Evolutionary conservation across 129 eudicot genomes (phyloP).

Genomic region (Artemisia annua): DNA sequence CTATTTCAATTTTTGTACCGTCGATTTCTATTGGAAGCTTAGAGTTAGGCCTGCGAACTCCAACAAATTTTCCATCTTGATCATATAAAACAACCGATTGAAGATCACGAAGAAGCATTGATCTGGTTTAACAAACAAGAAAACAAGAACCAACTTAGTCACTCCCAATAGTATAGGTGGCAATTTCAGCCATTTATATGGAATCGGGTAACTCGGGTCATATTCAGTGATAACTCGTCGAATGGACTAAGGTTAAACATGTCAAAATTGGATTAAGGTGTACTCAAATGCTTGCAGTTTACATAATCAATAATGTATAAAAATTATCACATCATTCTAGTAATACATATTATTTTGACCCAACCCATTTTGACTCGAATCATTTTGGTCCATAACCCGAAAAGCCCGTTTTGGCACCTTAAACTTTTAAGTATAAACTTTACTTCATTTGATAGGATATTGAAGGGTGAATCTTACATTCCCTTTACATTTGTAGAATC

Average conservation of each 20-base stretch:
- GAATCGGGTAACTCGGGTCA: neutral
- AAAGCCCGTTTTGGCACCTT: neutral
- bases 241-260: neutral
- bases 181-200: neutral
- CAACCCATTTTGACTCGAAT: neutral
- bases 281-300: neutral
- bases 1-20: conserved; percentile 72
- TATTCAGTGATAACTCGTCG: neutral
- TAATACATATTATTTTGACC: neutral
- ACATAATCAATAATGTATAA: too few species aligned
- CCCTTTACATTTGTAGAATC: conserved; percentile 83
- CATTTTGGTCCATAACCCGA: neutral
- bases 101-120: conserved; percentile 98
- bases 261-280: neutral
- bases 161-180: neutral
- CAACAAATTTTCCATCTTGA: conserved; percentile 90
- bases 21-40: conserved; percentile 90
- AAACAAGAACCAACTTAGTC: conserved; percentile 2
- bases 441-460: neutral
- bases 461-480: conserved; percentile 54
- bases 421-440: neutral
- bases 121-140: conserved; percentile 46
- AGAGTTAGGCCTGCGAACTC: conserved; percentile 86
- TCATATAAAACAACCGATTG: conserved; percentile 92
- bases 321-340: too few species aligned